These are phyloP conservation scores for Telfairia occidentalis DNA, from an alignment of 331 rosid species.

Conservation along the genomic window DNA sequence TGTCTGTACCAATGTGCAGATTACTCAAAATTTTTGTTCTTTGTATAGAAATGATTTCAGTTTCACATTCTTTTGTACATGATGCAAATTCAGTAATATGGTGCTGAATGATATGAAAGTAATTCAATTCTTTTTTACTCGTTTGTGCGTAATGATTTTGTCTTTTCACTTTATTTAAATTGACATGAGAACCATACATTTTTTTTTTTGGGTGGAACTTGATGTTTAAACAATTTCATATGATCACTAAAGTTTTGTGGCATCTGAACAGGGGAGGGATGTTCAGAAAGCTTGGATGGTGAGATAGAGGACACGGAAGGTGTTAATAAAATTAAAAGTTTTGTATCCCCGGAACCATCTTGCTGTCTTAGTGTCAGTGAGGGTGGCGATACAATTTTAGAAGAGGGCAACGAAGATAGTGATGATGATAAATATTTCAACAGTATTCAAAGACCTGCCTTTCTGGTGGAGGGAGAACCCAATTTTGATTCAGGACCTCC, in stretches of 20 bases:
- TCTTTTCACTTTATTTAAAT: slow-evolving; percentile 8
- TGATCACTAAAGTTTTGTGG: slow-evolving; percentile 31
- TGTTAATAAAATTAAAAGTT: slow-evolving; percentile 22
- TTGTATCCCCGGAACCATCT: slow-evolving; percentile 19
- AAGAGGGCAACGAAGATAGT: slow-evolving; percentile 34
- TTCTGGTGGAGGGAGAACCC: slow-evolving; percentile 76
- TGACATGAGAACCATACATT: slow-evolving; percentile 8
- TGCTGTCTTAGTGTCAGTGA: slow-evolving; percentile 19
- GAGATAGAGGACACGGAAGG: slow-evolving; percentile 24
- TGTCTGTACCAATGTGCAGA: slow-evolving; percentile 23
- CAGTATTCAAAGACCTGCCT: slow-evolving; percentile 81
- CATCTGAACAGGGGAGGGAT: slow-evolving; percentile 50
- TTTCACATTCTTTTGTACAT: slow-evolving; percentile 21
- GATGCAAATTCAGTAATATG: slow-evolving; percentile 16
- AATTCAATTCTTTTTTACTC: slow-evolving; percentile 20
- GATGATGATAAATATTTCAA: slow-evolving; percentile 60
- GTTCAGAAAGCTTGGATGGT: slow-evolving; percentile 26
- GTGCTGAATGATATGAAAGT: slow-evolving; percentile 15
- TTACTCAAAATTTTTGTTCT: slow-evolving; percentile 20
- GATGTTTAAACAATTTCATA: not conserved
- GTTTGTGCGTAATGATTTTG: slow-evolving; percentile 15
- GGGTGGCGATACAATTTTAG: slow-evolving; percentile 26
- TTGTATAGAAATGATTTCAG: slow-evolving; percentile 10
- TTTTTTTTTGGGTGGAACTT: not conserved
- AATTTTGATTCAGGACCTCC: slow-evolving; percentile 84